Conservation (phyloP, 73 alveolate species). For the Paramecium sexaurelia region DNA sequence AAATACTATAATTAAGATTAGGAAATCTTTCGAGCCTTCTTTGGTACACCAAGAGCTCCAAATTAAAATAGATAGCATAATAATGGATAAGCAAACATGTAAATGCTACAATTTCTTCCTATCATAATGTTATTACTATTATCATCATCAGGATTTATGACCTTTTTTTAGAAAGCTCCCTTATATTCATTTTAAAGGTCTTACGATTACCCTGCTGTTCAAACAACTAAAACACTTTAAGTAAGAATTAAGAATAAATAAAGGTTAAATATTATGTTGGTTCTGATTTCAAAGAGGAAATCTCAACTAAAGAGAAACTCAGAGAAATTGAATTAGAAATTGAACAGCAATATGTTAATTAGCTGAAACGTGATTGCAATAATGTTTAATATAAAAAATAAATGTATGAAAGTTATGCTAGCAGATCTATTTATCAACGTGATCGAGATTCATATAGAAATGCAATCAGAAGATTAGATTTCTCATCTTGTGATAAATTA, state of each 20-base stretch:
- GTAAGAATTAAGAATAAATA: background rate
- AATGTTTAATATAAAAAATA: background rate
- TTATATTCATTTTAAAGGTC: background rate
- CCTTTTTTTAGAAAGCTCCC: background rate
- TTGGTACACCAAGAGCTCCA: background rate
- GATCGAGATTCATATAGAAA: constrained; percentile 44
- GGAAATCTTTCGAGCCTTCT: constrained; percentile 32
- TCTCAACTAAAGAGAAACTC: background rate
- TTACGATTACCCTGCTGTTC: background rate
- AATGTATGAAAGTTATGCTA: background rate
- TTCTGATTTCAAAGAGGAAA: background rate
- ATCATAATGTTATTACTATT: background rate
- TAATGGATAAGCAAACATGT: background rate
- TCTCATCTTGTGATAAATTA: constrained; percentile 29
- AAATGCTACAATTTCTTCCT: background rate
- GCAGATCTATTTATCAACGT: background rate
- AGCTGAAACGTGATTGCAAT: constrained; percentile 40
- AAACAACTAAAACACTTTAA: constrained; percentile 26
- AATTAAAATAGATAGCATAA: background rate
- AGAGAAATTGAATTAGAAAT: background rate
- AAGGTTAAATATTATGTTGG: constrained; percentile 55
- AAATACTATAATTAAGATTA: background rate
- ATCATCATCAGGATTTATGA: background rate
- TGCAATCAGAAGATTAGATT: background rate
- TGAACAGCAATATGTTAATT: constrained; percentile 13